Conservation (phyloP, 805 yeast genomes). For the Candida xiaguanensis region DNA sequence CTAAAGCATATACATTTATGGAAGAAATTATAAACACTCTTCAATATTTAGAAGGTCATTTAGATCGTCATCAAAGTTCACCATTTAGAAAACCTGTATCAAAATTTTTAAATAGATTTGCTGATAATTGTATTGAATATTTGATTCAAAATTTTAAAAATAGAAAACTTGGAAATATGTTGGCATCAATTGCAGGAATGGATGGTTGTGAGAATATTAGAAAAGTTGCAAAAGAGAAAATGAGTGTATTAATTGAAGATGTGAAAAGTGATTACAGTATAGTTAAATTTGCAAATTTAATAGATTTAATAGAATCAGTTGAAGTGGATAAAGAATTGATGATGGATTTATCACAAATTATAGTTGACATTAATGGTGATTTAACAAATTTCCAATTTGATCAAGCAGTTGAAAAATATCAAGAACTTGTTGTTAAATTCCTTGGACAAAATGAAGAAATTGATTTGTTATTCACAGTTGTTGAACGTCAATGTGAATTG, state of each 20-base stretch:
- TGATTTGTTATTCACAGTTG: slow-evolving; percentile 27
- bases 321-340: slow-evolving; percentile 45
- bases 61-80: slow-evolving; percentile 80
- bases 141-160: slow-evolving; percentile 64
- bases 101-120: slow-evolving; percentile 78
- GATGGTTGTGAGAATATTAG: slow-evolving; percentile 57
- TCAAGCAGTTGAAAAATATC: slow-evolving; percentile 64
- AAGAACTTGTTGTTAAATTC: slow-evolving; percentile 32
- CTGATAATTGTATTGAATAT: slow-evolving; percentile 67
- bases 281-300: slow-evolving; percentile 66
- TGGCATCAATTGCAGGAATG: slow-evolving; percentile 61
- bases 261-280: slow-evolving; percentile 47
- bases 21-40: slow-evolving; percentile 79
- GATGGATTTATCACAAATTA: slow-evolving; percentile 37
- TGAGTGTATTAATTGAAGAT: slow-evolving; percentile 46
- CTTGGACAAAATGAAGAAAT: slow-evolving; percentile 21
- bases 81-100: slow-evolving; percentile 93
- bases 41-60: slow-evolving; percentile 71
- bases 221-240: slow-evolving; percentile 48
- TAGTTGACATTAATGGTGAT: slow-evolving; percentile 42
- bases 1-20: slow-evolving; percentile 88
- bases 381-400: slow-evolving; percentile 69
- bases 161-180: slow-evolving; percentile 60
- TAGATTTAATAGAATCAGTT: slow-evolving; percentile 61
- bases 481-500: slow-evolving; percentile 39